Conservation (phyloP, 208 protist species). For the Leishmania aethiopica region DNA sequence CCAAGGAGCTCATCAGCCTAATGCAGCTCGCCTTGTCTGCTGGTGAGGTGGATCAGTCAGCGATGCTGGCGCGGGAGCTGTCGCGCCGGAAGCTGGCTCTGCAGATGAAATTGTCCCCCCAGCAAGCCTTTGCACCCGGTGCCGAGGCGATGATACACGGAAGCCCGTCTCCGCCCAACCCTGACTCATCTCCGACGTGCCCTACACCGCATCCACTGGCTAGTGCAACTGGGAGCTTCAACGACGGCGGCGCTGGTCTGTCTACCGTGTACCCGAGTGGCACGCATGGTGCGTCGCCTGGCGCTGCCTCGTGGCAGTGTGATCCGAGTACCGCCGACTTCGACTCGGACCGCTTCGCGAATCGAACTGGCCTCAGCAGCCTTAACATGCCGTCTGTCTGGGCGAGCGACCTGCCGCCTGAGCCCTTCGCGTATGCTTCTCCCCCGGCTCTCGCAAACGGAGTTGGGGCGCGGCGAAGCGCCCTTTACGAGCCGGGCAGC, state of each 20-base stretch:
- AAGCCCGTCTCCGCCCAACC: neutral
- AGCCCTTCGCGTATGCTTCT: neutral
- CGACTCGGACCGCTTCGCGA: neutral
- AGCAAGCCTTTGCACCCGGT: neutral
- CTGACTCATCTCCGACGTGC: neutral
- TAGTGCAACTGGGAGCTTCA: neutral
- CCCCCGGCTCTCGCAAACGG: neutral
- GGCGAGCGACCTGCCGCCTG: neutral
- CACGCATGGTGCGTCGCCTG: neutral
- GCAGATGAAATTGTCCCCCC: constrained; percentile 21
- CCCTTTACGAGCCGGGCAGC: neutral
- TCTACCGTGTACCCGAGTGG: neutral
- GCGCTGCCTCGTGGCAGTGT: neutral
- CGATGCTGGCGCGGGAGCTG: constrained; percentile 69
- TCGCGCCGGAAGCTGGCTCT: constrained; percentile 48
- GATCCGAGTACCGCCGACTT: neutral
- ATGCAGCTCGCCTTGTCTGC: constrained; percentile 78
- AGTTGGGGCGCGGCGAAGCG: neutral
- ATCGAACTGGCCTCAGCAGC: neutral
- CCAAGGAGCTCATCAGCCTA: constrained; percentile 60
- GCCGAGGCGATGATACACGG: neutral
- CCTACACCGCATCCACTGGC: neutral
- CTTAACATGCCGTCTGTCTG: neutral
- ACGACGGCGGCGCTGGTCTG: neutral
- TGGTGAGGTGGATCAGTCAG: constrained; percentile 60